Percentiles rank a stretch among this genome's conserved stretches.
Conservation (phyloP, 2,329 filamentous ascomycete species). For the Teratosphaeria pseudoeucalypti region DNA sequence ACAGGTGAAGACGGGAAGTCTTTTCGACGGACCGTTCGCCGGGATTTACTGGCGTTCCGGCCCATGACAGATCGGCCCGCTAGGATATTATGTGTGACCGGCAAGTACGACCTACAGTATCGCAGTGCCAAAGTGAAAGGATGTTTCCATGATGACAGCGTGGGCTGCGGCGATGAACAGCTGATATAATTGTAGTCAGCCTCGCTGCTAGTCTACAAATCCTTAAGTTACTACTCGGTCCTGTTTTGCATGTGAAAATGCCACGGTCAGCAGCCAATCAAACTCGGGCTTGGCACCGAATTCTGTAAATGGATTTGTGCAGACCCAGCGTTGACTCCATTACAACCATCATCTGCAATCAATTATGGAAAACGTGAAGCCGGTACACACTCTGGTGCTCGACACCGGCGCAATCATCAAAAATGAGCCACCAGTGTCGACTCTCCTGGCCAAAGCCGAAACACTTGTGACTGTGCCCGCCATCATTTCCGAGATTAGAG, state of each 20-base stretch:
- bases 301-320: neutral
- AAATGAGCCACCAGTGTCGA: conserved; percentile 77
- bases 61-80: neutral
- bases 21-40: neutral
- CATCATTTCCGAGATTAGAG: conserved; percentile 78
- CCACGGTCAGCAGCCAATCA: neutral
- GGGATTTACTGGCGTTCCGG: neutral
- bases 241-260: neutral
- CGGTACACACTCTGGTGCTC: conserved; percentile 72
- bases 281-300: neutral
- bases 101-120: neutral
- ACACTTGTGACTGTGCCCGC: conserved; percentile 72
- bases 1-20: neutral
- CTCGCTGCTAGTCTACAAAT: too few relatives aligned
- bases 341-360: neutral
- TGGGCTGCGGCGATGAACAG: too few relatives aligned
- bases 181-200: too few relatives aligned
- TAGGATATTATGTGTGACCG: neutral
- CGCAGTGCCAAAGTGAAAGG: too few relatives aligned
- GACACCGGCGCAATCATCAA: conserved; percentile 91
- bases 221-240: too few relatives aligned
- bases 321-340: neutral
- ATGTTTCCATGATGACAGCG: too few relatives aligned
- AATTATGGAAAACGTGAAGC: conserved; percentile 41
- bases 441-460: conserved; percentile 67